Evolutionary conservation across 257 asterid genomes (phyloP).

Genomic region (Solanum piurae): DNA sequence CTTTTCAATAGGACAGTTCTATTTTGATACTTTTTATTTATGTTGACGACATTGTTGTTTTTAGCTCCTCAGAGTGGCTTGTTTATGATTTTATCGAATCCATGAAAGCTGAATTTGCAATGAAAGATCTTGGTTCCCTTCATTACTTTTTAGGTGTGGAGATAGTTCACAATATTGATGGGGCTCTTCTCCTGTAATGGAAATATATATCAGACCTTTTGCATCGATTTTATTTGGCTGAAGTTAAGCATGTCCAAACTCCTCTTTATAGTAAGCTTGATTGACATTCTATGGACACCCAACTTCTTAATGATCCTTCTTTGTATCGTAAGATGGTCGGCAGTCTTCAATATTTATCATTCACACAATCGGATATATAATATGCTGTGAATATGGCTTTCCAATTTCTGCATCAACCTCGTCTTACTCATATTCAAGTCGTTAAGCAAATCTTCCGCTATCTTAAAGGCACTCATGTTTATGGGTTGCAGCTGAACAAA

Average conservation of each 20-base stretch:
- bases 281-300: accelerated
- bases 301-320: not conserved
- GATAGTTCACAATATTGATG: not conserved
- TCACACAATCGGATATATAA: not conserved
- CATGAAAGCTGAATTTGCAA: not conserved
- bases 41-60: not conserved
- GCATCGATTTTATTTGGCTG: not conserved
- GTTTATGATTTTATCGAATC: not conserved
- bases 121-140: not conserved
- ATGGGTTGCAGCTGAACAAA: no score
- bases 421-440: no score
- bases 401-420: not conserved
- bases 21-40: no score
- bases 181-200: not conserved
- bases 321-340: not conserved
- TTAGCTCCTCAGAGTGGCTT: not conserved
- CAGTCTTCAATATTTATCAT: not conserved
- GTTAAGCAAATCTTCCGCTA: no score
- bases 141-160: not conserved
- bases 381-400: not conserved
- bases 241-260: not conserved
- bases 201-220: not conserved
- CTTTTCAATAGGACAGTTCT: no score
- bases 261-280: not conserved
- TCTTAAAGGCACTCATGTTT: no score